phyloP scores from a whole-genome alignment of 768 basidiomycete genomes.

The Suillus tomentosus region DNA sequence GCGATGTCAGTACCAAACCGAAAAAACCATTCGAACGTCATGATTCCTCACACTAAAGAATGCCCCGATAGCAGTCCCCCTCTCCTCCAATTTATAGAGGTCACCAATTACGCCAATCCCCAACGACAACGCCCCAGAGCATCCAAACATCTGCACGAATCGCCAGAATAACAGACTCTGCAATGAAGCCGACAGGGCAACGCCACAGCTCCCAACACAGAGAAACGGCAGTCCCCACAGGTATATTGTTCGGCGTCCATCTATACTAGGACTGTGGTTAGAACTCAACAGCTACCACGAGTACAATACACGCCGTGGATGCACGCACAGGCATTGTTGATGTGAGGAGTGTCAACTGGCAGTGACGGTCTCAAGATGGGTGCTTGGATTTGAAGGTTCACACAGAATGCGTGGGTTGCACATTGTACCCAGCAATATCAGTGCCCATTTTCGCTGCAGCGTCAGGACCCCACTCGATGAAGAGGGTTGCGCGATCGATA shows the following conservation, averaged over 20 bases:
- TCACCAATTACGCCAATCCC: slow-evolving; percentile 62
- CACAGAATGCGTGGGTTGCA: slow-evolving; percentile 41
- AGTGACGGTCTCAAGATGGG: slow-evolving; percentile 45
- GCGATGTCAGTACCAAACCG: background rate
- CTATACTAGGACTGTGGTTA: too few species aligned
- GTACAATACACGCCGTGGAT: too few species aligned
- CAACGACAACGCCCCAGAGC: slow-evolving; percentile 51
- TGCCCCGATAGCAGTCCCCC: slow-evolving; percentile 50
- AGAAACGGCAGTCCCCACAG: too few species aligned
- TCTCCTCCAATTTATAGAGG: slow-evolving; percentile 58
- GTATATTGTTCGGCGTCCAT: too few species aligned
- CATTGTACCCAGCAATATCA: slow-evolving; percentile 52
- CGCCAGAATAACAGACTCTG: slow-evolving; percentile 56
- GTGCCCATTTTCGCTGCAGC: slow-evolving; percentile 30
- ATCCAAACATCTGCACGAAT: slow-evolving; percentile 61
- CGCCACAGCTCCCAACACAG: slow-evolving; percentile 39
- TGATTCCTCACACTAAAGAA: slow-evolving; percentile 46
- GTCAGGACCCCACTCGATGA: slow-evolving; percentile 39
- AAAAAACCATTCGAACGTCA: background rate
- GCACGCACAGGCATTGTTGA: too few species aligned
- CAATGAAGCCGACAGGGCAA: slow-evolving; percentile 46
- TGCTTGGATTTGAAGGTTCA: slow-evolving; percentile 43
- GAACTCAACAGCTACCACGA: too few species aligned
- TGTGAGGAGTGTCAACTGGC: slow-evolving; percentile 37
- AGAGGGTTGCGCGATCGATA: slow-evolving; percentile 55